Evolutionary conservation across 108 stramenopile genomes (phyloP).

Genomic region (Fragilaria radians): DNA sequence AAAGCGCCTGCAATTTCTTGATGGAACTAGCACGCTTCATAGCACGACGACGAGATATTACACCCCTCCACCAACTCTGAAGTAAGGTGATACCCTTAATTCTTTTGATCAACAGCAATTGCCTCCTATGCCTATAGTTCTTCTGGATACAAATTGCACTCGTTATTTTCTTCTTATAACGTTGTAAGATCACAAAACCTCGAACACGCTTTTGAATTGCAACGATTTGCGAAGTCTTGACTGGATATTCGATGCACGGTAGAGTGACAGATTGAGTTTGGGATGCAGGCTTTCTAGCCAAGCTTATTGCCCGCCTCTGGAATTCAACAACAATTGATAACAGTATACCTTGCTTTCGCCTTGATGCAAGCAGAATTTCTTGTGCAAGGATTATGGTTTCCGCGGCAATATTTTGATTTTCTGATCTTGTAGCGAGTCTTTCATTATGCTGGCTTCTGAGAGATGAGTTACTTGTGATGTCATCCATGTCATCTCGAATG

Average conservation of each 20-base stretch:
- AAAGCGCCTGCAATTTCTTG: slow-evolving; percentile 10
- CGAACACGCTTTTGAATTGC: neutral
- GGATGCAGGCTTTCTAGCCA: slow-evolving; percentile 11
- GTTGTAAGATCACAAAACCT: neutral
- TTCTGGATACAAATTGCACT: neutral
- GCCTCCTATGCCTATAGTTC: neutral
- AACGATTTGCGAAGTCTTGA: neutral
- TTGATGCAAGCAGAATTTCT: slow-evolving; percentile 29
- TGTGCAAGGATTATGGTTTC: slow-evolving; percentile 1
- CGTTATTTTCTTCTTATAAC: neutral
- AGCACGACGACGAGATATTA: neutral
- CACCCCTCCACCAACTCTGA: slow-evolving; percentile 18
- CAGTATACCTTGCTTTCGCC: slow-evolving; percentile 39
- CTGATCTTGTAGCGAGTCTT: slow-evolving; percentile 10
- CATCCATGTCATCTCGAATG: neutral
- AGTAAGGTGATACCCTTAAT: neutral
- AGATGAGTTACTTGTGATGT: neutral
- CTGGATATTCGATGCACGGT: neutral
- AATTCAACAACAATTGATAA: slow-evolving; percentile 23
- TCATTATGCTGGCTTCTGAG: neutral
- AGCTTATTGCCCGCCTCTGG: slow-evolving; percentile 22
- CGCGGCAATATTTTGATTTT: too few species aligned
- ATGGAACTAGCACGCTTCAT: neutral
- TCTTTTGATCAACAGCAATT: neutral
- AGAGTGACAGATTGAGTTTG: neutral